Conservation (phyloP, 495 filamentous ascomycete species). For the Rostrohypoxylon terebratum region DNA sequence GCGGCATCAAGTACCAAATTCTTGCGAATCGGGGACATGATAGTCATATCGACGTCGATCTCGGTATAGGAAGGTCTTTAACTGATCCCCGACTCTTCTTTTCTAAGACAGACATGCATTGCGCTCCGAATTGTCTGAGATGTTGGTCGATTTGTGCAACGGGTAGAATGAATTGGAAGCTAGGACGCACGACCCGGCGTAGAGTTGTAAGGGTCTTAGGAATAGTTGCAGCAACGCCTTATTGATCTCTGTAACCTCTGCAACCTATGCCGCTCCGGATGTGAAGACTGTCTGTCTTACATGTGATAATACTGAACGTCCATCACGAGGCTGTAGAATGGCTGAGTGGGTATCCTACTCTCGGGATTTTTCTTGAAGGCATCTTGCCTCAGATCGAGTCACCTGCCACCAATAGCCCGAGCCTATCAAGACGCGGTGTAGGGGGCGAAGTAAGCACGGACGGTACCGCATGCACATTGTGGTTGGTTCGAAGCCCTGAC, state of each 20-base stretch:
- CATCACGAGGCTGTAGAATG: neutral
- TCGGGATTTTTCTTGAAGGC: slow-evolving; percentile 7
- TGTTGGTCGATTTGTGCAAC: slow-evolving; percentile 30
- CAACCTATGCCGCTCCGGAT: neutral
- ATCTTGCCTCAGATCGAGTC: slow-evolving; percentile 22
- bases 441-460: slow-evolving; percentile 13
- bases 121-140: slow-evolving; percentile 20
- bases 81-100: slow-evolving; percentile 3
- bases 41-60: slow-evolving; percentile 8
- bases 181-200: slow-evolving; percentile 9
- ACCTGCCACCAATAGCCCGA: neutral
- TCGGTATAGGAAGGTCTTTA: neutral
- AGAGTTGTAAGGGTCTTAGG: slow-evolving; percentile 3
- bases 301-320: slow-evolving; percentile 18
- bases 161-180: slow-evolving; percentile 17
- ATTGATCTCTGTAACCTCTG: slow-evolving; percentile 2
- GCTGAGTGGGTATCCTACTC: slow-evolving; percentile 1
- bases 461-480: slow-evolving; percentile 18
- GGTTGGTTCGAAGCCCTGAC: slow-evolving; percentile 17
- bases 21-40: slow-evolving; percentile 13
- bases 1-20: slow-evolving; percentile 11
- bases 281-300: neutral
- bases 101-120: slow-evolving; percentile 27
- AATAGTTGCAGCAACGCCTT: slow-evolving; percentile 23
- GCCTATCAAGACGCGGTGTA: slow-evolving; percentile 7